Base-by-base conservation (phyloP, 129 eudicot species). In the Pulicaria dysenterica region DNA sequence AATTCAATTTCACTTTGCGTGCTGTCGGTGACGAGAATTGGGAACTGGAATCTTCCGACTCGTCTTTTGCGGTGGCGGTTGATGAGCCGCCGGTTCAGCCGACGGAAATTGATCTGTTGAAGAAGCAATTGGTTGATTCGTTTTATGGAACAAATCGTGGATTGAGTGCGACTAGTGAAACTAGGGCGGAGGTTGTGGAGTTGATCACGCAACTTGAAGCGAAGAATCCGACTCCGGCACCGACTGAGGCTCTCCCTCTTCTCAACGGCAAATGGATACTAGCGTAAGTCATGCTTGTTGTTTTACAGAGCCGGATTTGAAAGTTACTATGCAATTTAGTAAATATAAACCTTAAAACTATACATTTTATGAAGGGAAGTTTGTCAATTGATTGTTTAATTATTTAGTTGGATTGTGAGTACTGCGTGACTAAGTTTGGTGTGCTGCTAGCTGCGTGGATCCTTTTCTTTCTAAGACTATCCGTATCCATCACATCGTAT, bases 211-310 rank as follows among this genome's bases (percentile, higher is more conserved):
- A 87, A 84, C 89, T 92, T 45, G 96, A 92, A 83, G 86, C 94
- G 7, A 87, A 74, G 74, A 89, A 92, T 43, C 96, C 96, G 0
- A 92, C 89, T 51, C 95, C 95, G 31, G 94, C 86, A 2, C 98
- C 96, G 2, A 89, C 95, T 10, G 84, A 89, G 43, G 96, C 96
- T 58, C 58, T 92, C 69, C 12, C 87, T 58, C 83, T 87, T 6
- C 91, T 92, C 67, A 89, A 92, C 41, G 98, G 95, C 67, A 92
- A 92, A 73, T 92, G 98, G 98, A 89, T 89, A 63, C 85, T 92
- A 31, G 91, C 95, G 98, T 89, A 75, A 76, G 91, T 79, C 57
- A 59, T 34, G n/a, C n/a, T n/a, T n/a, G n/a, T n/a, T n/a, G n/a
- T n/a, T n/a, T n/a, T n/a, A n/a, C n/a, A n/a, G n/a, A n/a, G n/a